These are phyloP conservation scores for Backusella mclennaniae DNA, from an alignment of 192 early-diverging fungal species.

Conservation along the genomic window DNA sequence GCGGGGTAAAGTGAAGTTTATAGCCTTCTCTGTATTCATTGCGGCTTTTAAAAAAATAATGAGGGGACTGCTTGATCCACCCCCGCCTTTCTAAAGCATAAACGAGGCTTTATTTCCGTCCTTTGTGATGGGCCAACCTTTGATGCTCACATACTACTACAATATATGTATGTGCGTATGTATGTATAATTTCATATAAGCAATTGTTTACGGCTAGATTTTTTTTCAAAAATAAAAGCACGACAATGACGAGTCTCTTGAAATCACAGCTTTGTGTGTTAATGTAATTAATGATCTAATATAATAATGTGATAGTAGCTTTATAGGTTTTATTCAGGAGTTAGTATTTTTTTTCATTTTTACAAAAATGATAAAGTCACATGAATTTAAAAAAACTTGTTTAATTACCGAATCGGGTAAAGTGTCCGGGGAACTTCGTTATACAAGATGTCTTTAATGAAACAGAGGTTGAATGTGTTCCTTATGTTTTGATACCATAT, in stretches of 20 bases:
- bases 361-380: neutral
- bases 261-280: neutral
- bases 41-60: constrained; percentile 7
- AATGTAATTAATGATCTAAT: neutral
- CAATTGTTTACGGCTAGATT: neutral
- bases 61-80: neutral
- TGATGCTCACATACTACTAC: neutral
- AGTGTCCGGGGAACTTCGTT: neutral
- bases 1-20: constrained; percentile 6
- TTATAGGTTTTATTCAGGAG: neutral
- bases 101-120: neutral
- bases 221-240: neutral
- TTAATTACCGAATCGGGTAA: constrained; percentile 5
- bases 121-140: neutral
- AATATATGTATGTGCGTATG: neutral
- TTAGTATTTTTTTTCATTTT: neutral
- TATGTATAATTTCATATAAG: neutral
- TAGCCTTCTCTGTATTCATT: neutral
- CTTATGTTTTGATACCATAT: constrained; percentile 1
- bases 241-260: neutral
- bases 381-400: constrained; percentile 1
- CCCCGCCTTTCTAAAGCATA: neutral
- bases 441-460: neutral
- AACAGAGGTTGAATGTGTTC: neutral
- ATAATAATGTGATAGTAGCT: neutral